Conservation (phyloP, 176 grass and related monocot genomes). For the Aegilops sharonensis region DNA sequence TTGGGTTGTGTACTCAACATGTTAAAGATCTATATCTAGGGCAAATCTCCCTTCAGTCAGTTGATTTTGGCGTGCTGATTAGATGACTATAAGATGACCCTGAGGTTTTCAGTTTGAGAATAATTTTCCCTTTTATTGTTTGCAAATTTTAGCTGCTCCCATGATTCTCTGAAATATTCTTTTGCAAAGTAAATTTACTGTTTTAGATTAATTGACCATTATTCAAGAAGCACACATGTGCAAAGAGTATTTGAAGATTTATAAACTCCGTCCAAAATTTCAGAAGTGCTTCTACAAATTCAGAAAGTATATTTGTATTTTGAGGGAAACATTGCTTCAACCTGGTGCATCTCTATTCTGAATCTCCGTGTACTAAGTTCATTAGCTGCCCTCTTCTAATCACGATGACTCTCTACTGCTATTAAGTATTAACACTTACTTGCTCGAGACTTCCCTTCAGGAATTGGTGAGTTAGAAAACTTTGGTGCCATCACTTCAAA, state of each 20-base stretch:
- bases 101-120: neutral
- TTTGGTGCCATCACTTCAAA: neutral
- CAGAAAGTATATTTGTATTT: neutral
- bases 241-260: neutral
- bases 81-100: constrained; percentile 31
- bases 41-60: constrained; percentile 76
- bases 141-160: neutral
- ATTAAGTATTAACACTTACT: neutral
- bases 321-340: neutral
- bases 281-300: neutral
- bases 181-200: neutral
- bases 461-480: neutral
- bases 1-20: constrained; percentile 85
- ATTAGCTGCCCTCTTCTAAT: neutral
- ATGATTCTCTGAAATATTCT: neutral
- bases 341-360: neutral
- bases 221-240: neutral
- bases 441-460: neutral
- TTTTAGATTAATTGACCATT: neutral
- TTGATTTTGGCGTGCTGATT: constrained; percentile 76
- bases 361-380: neutral
- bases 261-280: neutral
- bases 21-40: constrained; percentile 95
- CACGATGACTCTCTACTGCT: neutral
- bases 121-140: neutral